phyloP scores from a whole-genome alignment of 805 yeast species.

The Candida tammaniensis region DNA sequence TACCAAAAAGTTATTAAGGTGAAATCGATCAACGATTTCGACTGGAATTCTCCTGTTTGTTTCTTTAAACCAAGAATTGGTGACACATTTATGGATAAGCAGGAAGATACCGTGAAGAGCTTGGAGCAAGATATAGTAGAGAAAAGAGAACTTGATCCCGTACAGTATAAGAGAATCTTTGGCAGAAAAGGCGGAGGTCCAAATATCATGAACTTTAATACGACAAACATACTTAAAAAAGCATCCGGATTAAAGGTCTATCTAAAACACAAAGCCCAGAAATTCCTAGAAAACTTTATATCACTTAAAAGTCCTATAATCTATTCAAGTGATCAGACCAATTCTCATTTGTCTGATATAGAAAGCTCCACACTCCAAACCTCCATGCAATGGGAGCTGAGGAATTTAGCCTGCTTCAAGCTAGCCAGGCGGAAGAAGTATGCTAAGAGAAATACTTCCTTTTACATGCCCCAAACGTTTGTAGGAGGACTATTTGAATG shows the following conservation, averaged over 20 bases:
- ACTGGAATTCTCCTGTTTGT: slow-evolving; percentile 51
- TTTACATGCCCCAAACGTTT: slow-evolving; percentile 55
- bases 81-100: slow-evolving; percentile 9
- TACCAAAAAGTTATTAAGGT: slow-evolving; percentile 38
- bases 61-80: slow-evolving; percentile 31
- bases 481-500: slow-evolving; percentile 67
- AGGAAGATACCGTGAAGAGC: slow-evolving; percentile 12
- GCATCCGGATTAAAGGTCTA: slow-evolving; percentile 10
- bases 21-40: slow-evolving; percentile 33
- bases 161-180: not conserved
- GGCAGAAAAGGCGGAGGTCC: slow-evolving; percentile 4
- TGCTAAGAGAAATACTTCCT: slow-evolving; percentile 40
- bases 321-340: slow-evolving; percentile 20
- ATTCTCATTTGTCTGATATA: slow-evolving; percentile 16
- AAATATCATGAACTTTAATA: not conserved
- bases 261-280: slow-evolving; percentile 15
- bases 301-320: slow-evolving; percentile 15
- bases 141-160: not conserved
- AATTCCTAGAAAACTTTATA: slow-evolving; percentile 16
- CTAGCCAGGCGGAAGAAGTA: slow-evolving; percentile 55
- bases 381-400: slow-evolving; percentile 22
- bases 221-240: slow-evolving; percentile 1
- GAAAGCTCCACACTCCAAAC: slow-evolving; percentile 16
- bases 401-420: slow-evolving; percentile 48
- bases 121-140: slow-evolving; percentile 5